Evolutionary conservation across 495 filamentous ascomycete genomes (phyloP).

Genomic region (Niebla homalea): DNA sequence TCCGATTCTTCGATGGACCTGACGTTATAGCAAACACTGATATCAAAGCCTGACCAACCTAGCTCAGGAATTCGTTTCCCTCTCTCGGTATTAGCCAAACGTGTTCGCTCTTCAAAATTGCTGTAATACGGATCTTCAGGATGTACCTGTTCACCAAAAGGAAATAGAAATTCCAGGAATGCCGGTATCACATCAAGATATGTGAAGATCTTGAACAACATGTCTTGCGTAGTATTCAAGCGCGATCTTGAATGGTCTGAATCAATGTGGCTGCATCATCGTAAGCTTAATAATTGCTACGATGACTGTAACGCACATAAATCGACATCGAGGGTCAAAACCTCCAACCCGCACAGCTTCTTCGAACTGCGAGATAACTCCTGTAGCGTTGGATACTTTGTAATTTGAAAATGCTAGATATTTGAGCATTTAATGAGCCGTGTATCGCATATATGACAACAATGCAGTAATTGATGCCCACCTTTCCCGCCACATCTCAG

Average conservation of each 20-base stretch:
- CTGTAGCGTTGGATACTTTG: not conserved
- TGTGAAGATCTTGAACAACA: conserved; percentile 26
- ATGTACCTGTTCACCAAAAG: conserved; percentile 29
- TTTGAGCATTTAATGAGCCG: too few species aligned
- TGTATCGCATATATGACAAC: too few species aligned
- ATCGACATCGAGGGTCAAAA: conserved; percentile 13
- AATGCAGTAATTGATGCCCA: too few species aligned
- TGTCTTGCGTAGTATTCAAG: conserved; percentile 20
- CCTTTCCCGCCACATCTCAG: too few species aligned
- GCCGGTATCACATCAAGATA: conserved; percentile 32
- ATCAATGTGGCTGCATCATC: not conserved
- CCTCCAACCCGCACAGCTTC: not conserved
- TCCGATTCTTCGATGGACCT: conserved; percentile 18
- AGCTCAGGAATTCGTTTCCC: conserved; percentile 23
- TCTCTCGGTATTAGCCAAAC: not conserved
- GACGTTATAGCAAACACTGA: conserved; percentile 31
- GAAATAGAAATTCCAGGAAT: conserved; percentile 32
- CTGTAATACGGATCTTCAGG: conserved; percentile 23
- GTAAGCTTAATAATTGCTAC: not conserved
- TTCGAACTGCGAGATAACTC: conserved; percentile 2
- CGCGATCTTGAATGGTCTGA: conserved; percentile 18
- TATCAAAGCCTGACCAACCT: conserved; percentile 26
- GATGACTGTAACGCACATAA: conserved; percentile 5
- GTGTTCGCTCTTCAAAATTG: conserved; percentile 17
- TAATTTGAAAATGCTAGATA: too few species aligned